Evolutionary conservation across 192 early-diverging fungal genomes (phyloP).

Genomic region (Backusella liffmaniae): DNA sequence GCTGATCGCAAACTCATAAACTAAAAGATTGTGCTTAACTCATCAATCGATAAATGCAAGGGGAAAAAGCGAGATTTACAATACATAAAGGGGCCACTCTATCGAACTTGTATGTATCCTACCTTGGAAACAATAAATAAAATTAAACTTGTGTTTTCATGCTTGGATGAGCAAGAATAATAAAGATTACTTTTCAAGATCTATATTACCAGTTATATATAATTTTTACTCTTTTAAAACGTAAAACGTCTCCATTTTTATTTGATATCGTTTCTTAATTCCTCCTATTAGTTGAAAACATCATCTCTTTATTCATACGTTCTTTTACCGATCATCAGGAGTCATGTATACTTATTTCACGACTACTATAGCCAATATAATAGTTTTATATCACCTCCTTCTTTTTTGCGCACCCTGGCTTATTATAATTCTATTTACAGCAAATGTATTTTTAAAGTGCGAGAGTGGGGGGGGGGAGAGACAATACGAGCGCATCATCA

Average conservation of each 20-base stretch:
- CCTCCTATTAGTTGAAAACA: background rate
- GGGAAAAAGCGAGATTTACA: background rate
- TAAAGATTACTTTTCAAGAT: background rate
- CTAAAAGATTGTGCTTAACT: background rate
- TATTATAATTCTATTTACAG: background rate
- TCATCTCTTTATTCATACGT: background rate
- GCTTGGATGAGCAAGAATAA: background rate
- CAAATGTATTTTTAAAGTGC: background rate
- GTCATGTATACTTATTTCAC: background rate
- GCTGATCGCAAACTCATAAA: too few species aligned
- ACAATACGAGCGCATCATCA: background rate
- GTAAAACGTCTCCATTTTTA: background rate
- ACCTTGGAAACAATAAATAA: background rate
- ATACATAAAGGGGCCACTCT: background rate
- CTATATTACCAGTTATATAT: background rate
- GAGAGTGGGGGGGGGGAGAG: background rate
- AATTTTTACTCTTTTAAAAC: background rate
- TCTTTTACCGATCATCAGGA: background rate
- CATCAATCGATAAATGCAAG: background rate
- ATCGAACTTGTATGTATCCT: background rate
- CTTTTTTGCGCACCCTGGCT: background rate
- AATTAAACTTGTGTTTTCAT: background rate
- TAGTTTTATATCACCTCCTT: background rate
- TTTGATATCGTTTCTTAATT: background rate
- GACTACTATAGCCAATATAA: background rate